Evolutionary conservation across 495 filamentous ascomycete genomes (phyloP), one percentile per base, ranked within the genome.

Genomic region (Penicillium chermesinum): DNA sequence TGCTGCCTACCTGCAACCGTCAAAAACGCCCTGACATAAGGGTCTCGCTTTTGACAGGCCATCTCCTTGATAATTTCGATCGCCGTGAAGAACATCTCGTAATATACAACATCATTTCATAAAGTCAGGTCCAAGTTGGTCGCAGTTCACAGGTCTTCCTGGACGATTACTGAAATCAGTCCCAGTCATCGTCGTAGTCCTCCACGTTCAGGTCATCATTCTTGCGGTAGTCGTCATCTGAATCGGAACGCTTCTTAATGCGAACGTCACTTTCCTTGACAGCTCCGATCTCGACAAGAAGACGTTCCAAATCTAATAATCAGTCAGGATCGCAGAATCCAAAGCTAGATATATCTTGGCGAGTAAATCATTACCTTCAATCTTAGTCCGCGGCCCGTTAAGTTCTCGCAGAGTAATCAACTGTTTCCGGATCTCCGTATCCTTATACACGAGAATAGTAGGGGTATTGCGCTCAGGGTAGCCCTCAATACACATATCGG

Each of bases 401-500:
- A 96, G 60, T 53, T 89, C 88, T 56, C 78, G 80, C 52, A 99
- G 72, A 16, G 89, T 96, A 5, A 99, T 82, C 49, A 95, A 65
- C 65, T 96, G 91, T 65, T 78, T 88, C 58, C 81, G 78, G 44
- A 99, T 94, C 67, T 97, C 89, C 15, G 88, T 89, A 53, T 96
- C 86, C 59, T 82, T 82, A 60, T 97, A 99, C 0, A 95, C 80
- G 46, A 99, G 67, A 22, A 99, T 91, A 6, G 93, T 99, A 7
- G 93, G 93, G 40, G 89, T 94, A 59, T 96, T 97, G 43, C 77
- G 77, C 61, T 97, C 94, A 13, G 93, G 93, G 64, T 97, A 99
- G 16, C 86, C 86, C 69, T 97, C 93, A 58, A 99, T 96, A 48
- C 93, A 95, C 79, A 95, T 83, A 59, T 90, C 84, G 2, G 82